Evolutionary conservation across 345 rosid genomes (phyloP).

Genomic region (Draba incana): DNA sequence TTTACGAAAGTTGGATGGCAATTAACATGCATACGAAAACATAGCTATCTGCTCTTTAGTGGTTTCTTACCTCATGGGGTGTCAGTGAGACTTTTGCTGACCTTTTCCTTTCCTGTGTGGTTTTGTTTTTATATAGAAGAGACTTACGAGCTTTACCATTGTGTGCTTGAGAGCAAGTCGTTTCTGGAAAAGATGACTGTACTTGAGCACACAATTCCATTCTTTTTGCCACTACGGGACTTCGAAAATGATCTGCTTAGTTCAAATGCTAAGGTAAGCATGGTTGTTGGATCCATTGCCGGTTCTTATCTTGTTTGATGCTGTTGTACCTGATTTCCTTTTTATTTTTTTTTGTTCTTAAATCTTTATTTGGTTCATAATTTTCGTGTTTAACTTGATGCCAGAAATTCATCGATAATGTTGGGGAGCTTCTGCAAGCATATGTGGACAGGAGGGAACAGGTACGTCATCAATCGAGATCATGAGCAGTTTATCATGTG

Average conservation of each 20-base stretch:
- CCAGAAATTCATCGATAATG: constrained; percentile 88
- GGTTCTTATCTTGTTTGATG: constrained; percentile 21
- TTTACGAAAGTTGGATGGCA: not conserved
- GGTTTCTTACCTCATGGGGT: constrained; percentile 23
- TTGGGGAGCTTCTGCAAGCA: constrained; percentile 89
- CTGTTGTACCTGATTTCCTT: constrained; percentile 22
- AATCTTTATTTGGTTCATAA: constrained; percentile 21
- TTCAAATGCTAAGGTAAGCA: constrained; percentile 84
- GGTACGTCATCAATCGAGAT: constrained; percentile 47
- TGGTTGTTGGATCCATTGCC: constrained; percentile 33
- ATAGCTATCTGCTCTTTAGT: not conserved
- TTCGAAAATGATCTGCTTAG: constrained; percentile 89
- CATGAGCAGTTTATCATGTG: constrained; percentile 25
- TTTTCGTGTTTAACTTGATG: constrained; percentile 25
- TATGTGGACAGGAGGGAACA: constrained; percentile 94
- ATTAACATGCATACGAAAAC: not conserved
- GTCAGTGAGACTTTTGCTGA: not conserved
- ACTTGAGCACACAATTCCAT: constrained; percentile 91
- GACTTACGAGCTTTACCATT: constrained; percentile 79
- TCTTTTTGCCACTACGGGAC: constrained; percentile 86
- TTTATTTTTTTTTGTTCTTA: constrained; percentile 6
- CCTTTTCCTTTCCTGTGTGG: constrained; percentile 6
- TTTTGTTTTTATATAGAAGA: constrained; percentile 55
- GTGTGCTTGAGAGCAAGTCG: constrained; percentile 92
- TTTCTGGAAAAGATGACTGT: constrained; percentile 95